Evolutionary conservation across 1,139 yeast genomes (phyloP).

Genomic region (Hemisphaericaspora xylofermentans): DNA sequence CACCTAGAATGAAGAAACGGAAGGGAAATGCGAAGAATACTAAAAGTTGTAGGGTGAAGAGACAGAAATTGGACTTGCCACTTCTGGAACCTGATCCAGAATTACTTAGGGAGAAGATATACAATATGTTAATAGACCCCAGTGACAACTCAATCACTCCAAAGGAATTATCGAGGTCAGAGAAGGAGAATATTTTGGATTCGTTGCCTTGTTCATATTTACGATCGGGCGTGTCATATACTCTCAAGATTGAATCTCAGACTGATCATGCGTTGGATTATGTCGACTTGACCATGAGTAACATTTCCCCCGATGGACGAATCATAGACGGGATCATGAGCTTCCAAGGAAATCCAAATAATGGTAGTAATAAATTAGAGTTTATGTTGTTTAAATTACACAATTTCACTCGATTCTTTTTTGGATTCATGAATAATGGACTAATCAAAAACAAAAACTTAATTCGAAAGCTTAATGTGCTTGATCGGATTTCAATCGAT

Average conservation of each 20-base stretch:
- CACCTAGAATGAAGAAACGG: not conserved
- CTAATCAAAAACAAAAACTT: conserved; percentile 12
- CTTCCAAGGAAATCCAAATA: conserved; percentile 6
- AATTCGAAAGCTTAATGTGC: conserved; percentile 15
- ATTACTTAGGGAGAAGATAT: not conserved
- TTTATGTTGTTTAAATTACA: conserved; percentile 14
- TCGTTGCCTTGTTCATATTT: conserved; percentile 19
- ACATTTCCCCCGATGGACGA: conserved; percentile 6
- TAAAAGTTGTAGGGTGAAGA: not conserved
- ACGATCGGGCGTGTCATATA: conserved; percentile 14
- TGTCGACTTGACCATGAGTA: conserved; percentile 11
- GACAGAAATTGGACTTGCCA: not conserved
- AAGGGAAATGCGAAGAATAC: not conserved
- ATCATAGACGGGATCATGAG: conserved; percentile 10
- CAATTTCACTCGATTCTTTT: conserved; percentile 16
- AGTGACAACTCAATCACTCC: not conserved
- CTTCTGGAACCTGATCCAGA: not conserved
- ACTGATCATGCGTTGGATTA: conserved; percentile 3
- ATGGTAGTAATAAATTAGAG: conserved; percentile 4
- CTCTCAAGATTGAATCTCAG: conserved; percentile 4
- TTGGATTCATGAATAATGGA: conserved; percentile 13
- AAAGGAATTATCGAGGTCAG: conserved; percentile 3
- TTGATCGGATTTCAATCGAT: conserved; percentile 15
- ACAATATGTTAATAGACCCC: not conserved
- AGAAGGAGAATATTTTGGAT: conserved; percentile 22